Percentiles rank a stretch among this genome's conserved stretches.
Evolutionary conservation across 257 asterid species (phyloP).

Genomic region (Solanum pinnatisectum): DNA sequence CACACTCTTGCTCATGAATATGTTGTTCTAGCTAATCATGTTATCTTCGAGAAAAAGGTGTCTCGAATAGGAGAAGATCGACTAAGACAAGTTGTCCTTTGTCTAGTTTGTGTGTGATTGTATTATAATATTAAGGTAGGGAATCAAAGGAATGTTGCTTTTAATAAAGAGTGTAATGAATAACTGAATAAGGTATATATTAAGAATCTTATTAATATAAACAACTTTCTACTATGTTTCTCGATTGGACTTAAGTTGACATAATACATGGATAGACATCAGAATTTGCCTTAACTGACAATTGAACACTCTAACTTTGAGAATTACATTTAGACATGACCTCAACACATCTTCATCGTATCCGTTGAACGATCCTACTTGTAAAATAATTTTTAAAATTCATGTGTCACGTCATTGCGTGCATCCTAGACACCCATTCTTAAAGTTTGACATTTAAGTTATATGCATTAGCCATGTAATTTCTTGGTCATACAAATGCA

Average conservation of each 20-base stretch:
- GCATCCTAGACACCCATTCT: too few relatives aligned
- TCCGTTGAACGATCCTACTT: background rate
- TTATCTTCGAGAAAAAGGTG: background rate
- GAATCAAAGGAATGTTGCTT: background rate
- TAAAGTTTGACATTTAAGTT: background rate
- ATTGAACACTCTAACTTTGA: too few relatives aligned
- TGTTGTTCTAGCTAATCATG: background rate
- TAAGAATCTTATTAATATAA: background rate
- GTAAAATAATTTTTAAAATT: too few relatives aligned
- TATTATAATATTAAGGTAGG: background rate
- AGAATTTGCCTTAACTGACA: background rate
- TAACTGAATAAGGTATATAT: background rate
- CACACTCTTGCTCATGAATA: background rate
- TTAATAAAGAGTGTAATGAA: background rate
- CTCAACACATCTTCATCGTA: fast-evolving
- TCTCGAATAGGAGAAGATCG: too few relatives aligned
- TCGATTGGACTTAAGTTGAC: background rate
- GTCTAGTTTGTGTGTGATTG: background rate
- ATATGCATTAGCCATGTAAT: background rate
- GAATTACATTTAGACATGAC: too few relatives aligned
- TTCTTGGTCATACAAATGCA: background rate
- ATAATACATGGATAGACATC: too few relatives aligned
- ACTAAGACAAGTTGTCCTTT: background rate
- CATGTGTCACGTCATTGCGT: background rate
- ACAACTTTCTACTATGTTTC: background rate